Base-by-base conservation (phyloP, 768 basidiomycete species). In the Mycena vulgaris region DNA sequence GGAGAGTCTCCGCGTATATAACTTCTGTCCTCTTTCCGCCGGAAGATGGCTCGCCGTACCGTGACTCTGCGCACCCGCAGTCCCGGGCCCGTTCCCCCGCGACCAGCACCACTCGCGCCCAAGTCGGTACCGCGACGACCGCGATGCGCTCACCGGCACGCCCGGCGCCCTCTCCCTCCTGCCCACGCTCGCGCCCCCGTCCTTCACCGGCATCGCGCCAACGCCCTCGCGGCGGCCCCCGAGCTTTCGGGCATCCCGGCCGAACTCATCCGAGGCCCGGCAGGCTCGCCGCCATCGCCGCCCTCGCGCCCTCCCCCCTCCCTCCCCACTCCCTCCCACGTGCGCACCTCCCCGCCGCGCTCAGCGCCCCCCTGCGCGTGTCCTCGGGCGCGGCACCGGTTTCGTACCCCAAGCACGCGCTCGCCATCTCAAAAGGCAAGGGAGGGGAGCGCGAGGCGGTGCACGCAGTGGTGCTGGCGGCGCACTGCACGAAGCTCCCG, bases 391-490 rank as follows among this genome's bases (percentile, higher is more conserved):
- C 69, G 60, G 76, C 71, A 66, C 72, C 52, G 28, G 79, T 65
- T 70, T 25, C 25, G 33, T 60, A 60, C 57, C 69, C 69, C 7
- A 87, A 88, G 0, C 90, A 91, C 74, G 81, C 88, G 72, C 78
- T 91, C 25, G 90, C 89, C 21, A 77, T 91, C 51, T 76, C 78
- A 30, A 0, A 75, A 37, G 58, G 71, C 48, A 57, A 69, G 10
- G 53, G 70, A 77, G 49, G 63, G 68, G 30, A 19, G 68, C 37
- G 9, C 72, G 74, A 25, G 73, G 69, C 31, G 63, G 86, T 89
- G 14, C 94, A 95, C 80, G 88, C 89, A 37, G 79, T 93, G 59
- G 84, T 95, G 48, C 85, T 95, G 62, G 91, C 91, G 9, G 84
- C 90, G 0, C 85, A 93, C 75, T 95, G 92, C 77, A 81, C 93